phyloP scores from a whole-genome alignment of 129 eudicot species.

The Kitagawia praeruptora region DNA sequence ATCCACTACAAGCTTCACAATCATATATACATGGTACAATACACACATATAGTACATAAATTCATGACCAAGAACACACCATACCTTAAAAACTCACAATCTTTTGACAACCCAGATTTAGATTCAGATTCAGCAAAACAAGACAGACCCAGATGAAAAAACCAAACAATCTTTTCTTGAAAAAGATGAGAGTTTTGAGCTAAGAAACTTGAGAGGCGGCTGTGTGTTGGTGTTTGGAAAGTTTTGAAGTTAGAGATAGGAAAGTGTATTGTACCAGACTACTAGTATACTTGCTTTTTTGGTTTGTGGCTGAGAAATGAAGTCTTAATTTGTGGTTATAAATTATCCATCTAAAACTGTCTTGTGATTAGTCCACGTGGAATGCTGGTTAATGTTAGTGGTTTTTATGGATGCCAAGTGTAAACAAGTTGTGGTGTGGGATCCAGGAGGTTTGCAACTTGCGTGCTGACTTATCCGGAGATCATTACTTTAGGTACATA shows the following conservation, averaged over 20 bases:
- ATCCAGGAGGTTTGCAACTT: neutral
- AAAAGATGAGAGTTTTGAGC: neutral
- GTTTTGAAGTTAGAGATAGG: neutral
- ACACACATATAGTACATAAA: neutral
- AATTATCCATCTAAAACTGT: conserved; percentile 15
- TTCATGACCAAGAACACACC: neutral
- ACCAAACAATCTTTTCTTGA: neutral
- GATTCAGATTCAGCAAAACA: conserved; percentile 7
- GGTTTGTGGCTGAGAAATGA: conserved; percentile 14
- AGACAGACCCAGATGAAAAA: conserved; percentile 1
- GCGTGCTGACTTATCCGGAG: neutral
- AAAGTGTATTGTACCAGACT: neutral
- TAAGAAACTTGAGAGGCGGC: conserved; percentile 9
- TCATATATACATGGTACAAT: too few relatives aligned
- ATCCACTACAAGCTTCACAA: too few relatives aligned
- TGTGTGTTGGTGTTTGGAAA: neutral
- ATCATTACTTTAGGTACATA: neutral
- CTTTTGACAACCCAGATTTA: conserved; percentile 11
- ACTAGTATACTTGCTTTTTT: neutral
- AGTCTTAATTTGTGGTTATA: conserved; percentile 1
- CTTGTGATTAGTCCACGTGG: conserved; percentile 13
- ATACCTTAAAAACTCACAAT: neutral
- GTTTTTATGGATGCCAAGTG: neutral
- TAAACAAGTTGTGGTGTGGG: neutral
- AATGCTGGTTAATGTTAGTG: neutral